These are phyloP conservation scores for Linaria vulgaris DNA, from an alignment of 257 asterid species.

Conservation along the genomic window DNA sequence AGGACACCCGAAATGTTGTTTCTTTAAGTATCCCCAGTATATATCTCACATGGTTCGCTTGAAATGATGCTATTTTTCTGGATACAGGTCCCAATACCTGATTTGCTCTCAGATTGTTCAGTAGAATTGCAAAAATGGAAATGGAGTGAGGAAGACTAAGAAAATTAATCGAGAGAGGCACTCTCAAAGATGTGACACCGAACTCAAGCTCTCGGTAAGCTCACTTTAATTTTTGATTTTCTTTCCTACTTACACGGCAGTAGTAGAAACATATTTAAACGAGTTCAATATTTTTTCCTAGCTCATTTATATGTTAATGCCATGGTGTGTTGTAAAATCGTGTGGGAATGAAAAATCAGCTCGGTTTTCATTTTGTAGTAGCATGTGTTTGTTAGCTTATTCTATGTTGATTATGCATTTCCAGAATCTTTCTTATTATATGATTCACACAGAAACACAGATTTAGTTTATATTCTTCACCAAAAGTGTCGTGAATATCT, in stretches of 20 bases:
- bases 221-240: background rate
- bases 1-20: conserved; percentile 32
- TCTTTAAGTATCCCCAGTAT: conserved; percentile 10
- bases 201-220: conserved; percentile 88
- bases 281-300: too few species aligned
- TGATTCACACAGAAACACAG: too few species aligned
- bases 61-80: conserved; percentile 23
- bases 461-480: too few species aligned
- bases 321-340: too few species aligned
- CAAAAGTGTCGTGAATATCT: background rate
- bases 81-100: conserved; percentile 78
- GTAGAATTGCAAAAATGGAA: conserved; percentile 73
- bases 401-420: too few species aligned
- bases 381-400: too few species aligned
- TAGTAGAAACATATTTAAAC: too few species aligned
- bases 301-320: too few species aligned
- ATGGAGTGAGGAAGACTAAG: conserved; percentile 77
- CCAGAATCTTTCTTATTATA: too few species aligned
- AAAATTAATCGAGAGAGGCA: conserved; percentile 91
- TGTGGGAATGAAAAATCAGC: too few species aligned
- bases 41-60: conserved; percentile 19
- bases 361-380: too few species aligned
- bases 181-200: conserved; percentile 85
- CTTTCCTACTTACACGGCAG: too few species aligned
- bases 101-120: conserved; percentile 57